phyloP scores from a whole-genome alignment of 148 eudicot genomes.

The Camellia japonica region DNA sequence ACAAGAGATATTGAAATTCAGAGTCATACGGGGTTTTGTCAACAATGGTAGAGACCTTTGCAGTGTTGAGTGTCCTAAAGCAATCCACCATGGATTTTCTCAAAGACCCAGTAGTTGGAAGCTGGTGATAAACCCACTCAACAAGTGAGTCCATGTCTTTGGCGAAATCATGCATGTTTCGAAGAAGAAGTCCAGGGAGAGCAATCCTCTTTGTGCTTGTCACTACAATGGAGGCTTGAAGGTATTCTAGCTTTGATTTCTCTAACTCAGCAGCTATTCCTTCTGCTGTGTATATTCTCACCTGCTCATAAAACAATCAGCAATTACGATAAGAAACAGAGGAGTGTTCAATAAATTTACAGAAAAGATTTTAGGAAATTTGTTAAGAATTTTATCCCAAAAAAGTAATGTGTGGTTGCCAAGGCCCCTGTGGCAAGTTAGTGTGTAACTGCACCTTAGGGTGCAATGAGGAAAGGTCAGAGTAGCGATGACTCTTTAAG shows the following conservation, averaged over 20 bases:
- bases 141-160: conserved; percentile 50
- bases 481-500: too few relatives aligned
- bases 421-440: too few relatives aligned
- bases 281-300: conserved; percentile 73
- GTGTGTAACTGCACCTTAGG: too few relatives aligned
- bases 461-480: too few relatives aligned
- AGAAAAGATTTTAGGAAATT: too few relatives aligned
- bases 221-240: conserved; percentile 77
- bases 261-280: conserved; percentile 66
- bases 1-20: conserved; percentile 75
- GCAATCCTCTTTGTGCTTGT: conserved; percentile 60
- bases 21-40: conserved; percentile 74
- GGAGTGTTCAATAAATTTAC: too few relatives aligned
- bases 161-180: conserved; percentile 69
- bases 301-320: conserved; percentile 33
- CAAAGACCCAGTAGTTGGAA: conserved; percentile 80
- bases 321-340: too few relatives aligned
- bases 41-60: conserved; percentile 39
- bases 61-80: conserved; percentile 45
- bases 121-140: conserved; percentile 81
- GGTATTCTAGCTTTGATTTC: conserved; percentile 73
- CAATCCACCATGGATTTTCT: conserved; percentile 88
- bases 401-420: too few relatives aligned
- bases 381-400: too few relatives aligned
- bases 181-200: conserved; percentile 64